Evolutionary conservation across 2,329 filamentous ascomycete genomes (phyloP).

Genomic region (Apiospora aurea): DNA sequence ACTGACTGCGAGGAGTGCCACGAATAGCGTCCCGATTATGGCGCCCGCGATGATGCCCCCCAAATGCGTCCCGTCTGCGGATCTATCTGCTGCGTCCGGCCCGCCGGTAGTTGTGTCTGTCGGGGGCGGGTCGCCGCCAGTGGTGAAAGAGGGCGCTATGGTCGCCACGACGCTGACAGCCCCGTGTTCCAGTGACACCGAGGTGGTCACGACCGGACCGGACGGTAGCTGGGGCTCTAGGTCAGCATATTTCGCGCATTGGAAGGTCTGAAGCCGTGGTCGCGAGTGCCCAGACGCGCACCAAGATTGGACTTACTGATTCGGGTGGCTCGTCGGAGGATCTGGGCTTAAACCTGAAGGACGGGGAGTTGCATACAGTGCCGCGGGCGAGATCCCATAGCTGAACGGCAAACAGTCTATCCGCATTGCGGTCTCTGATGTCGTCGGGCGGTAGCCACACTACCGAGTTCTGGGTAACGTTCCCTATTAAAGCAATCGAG

Average conservation of each 20-base stretch:
- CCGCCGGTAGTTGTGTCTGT: not conserved
- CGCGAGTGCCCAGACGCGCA: no score
- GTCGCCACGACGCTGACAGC: not conserved
- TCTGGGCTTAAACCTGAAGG: not conserved
- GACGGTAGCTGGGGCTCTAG: not conserved
- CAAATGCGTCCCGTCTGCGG: not conserved
- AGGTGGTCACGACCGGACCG: not conserved
- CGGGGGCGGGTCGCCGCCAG: not conserved
- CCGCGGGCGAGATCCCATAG: conserved; percentile 11
- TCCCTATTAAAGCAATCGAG: not conserved
- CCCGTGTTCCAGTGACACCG: not conserved
- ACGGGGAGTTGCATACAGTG: not conserved
- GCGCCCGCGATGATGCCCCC: not conserved
- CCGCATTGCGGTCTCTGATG: not conserved
- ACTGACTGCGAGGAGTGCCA: not conserved
- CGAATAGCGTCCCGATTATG: not conserved
- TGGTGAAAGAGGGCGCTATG: not conserved
- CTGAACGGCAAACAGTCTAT: not conserved
- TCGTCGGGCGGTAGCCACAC: not conserved
- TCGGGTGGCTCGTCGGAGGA: not conserved
- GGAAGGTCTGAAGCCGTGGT: not conserved
- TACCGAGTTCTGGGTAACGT: not conserved
- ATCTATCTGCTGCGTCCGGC: not conserved
- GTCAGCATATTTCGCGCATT: not conserved
- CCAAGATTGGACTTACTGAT: not conserved